Conservation (phyloP, 495 filamentous ascomycete species). For the Gamarada debralockiae region DNA sequence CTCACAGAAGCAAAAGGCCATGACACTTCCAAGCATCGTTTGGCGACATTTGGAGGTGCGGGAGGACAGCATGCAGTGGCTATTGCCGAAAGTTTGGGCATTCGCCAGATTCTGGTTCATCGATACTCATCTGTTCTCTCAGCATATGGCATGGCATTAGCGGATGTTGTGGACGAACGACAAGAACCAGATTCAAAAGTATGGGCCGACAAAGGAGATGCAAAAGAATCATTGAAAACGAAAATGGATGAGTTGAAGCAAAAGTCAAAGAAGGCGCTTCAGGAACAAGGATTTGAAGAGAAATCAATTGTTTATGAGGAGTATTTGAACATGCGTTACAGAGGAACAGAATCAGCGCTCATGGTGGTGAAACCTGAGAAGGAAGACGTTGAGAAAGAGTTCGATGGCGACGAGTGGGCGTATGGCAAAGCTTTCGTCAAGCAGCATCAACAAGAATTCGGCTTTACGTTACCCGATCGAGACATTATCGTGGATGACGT, state of each 20-base stretch:
- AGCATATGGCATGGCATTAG: conserved; percentile 94
- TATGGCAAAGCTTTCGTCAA: conserved; percentile 80
- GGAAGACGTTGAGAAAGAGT: conserved; percentile 55
- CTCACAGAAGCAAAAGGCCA: conserved; percentile 93
- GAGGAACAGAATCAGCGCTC: conserved; percentile 81
- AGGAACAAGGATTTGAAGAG: conserved; percentile 71
- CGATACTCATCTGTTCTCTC: conserved; percentile 92
- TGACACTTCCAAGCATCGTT: conserved; percentile 82
- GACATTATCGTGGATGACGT: conserved; percentile 94
- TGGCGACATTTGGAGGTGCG: conserved; percentile 92
- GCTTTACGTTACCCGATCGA: conserved; percentile 82
- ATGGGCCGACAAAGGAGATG: conserved; percentile 57
- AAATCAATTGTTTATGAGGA: conserved; percentile 75
- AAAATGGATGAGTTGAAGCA: conserved; percentile 63
- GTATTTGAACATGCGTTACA: conserved; percentile 86
- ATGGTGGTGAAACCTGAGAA: conserved; percentile 70
- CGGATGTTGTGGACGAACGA: conserved; percentile 89
- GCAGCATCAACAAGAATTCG: conserved; percentile 92
- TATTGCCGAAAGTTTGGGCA: conserved; percentile 87
- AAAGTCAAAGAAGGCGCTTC: conserved; percentile 60
- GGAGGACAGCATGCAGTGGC: conserved; percentile 95
- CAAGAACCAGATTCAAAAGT: conserved; percentile 88
- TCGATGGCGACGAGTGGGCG: conserved; percentile 63
- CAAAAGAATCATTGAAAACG: conserved; percentile 44
- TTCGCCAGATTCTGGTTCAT: conserved; percentile 84